Conservation (phyloP, 2,329 filamentous ascomycete species). For the Ascochyta viciae-villosae region DNA sequence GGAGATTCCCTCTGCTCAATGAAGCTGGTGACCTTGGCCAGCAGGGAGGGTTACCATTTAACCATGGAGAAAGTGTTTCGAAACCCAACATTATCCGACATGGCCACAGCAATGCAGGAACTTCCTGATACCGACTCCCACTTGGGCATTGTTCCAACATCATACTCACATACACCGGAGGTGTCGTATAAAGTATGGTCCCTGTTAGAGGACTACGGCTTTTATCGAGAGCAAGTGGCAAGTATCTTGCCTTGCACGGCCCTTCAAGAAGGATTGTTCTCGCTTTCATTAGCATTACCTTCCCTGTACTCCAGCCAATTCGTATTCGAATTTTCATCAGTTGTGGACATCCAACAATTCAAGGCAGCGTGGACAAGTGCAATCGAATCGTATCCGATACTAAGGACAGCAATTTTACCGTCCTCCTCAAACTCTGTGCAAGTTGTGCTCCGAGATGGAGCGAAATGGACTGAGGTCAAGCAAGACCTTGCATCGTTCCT, state of each 20-base stretch:
- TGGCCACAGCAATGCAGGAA: not conserved
- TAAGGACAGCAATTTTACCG: slow-evolving; percentile 10
- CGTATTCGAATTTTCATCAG: not conserved
- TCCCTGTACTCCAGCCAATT: not conserved
- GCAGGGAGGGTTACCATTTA: slow-evolving; percentile 9
- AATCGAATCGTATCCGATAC: not conserved
- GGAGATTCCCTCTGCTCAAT: slow-evolving; percentile 24
- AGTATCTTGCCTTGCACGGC: slow-evolving; percentile 14
- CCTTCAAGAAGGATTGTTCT: slow-evolving; percentile 48
- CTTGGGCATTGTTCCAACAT: not conserved
- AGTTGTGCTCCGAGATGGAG: not conserved
- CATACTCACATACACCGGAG: not conserved
- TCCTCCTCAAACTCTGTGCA: not conserved
- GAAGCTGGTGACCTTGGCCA: slow-evolving; percentile 15
- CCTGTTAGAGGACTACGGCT: not conserved
- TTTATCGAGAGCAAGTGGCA: not conserved
- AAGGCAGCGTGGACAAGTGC: slow-evolving; percentile 1
- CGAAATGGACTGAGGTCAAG: not conserved
- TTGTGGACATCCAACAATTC: not conserved
- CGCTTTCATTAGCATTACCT: not conserved
- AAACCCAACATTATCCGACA: slow-evolving; percentile 5
- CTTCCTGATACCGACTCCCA: not conserved
- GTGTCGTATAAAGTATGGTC: not conserved
- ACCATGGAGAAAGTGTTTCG: slow-evolving; percentile 15
- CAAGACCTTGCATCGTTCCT: slow-evolving; percentile 2